Percentiles rank a stretch among this genome's conserved stretches.
Conservation (phyloP, 495 filamentous ascomycete genomes). For the Platismatia glauca region DNA sequence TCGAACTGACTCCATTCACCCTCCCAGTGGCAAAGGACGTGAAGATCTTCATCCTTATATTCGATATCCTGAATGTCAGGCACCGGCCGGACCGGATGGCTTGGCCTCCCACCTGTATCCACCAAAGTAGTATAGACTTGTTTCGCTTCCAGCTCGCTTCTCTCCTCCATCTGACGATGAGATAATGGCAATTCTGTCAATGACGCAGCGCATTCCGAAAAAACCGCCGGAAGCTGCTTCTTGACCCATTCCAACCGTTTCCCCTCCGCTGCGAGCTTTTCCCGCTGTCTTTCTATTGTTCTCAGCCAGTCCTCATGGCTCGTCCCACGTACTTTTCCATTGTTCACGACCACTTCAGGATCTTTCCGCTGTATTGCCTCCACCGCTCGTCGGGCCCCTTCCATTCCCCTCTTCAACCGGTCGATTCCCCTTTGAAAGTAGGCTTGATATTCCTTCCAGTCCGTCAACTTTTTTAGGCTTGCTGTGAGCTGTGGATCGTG, state of each 20-base stretch:
- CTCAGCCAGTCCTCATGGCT: neutral
- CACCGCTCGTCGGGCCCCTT: neutral
- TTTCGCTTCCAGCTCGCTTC: neutral
- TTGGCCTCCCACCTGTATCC: neutral
- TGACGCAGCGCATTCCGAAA: constrained; percentile 1
- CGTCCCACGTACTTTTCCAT: neutral
- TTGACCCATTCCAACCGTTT: constrained; percentile 2
- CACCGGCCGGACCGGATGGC: neutral
- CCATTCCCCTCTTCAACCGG: neutral
- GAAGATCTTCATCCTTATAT: constrained; percentile 1
- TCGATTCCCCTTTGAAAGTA: neutral
- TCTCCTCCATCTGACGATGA: neutral
- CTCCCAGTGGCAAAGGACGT: constrained; percentile 2
- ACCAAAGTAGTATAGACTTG: neutral
- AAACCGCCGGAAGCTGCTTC: neutral
- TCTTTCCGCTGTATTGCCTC: constrained; percentile 4
- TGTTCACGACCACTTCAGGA: neutral
- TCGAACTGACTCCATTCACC: constrained; percentile 4
- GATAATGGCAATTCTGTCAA: neutral
- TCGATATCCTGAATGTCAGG: neutral
- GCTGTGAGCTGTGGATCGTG: neutral
- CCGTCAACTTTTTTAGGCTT: neutral
- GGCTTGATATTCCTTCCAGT: neutral
- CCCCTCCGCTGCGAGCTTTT: neutral
- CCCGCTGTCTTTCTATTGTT: neutral